Evolutionary conservation across 257 asterid species (phyloP), one percentile per base, ranked within the genome.

Genomic region (Penstemon eatonii): DNA sequence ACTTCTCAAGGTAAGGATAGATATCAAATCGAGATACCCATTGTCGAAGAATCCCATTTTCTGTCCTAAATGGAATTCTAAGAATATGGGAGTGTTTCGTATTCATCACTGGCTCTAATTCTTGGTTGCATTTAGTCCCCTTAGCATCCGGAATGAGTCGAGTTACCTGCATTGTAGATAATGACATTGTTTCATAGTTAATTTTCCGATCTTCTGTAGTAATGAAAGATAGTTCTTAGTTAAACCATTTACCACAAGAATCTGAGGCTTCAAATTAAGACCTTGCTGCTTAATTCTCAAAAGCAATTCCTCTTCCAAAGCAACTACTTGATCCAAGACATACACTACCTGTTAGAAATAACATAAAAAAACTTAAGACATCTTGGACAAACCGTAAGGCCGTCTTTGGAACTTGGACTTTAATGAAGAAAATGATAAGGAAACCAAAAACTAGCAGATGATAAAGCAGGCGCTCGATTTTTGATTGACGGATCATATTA

Each of bases 281-380:
- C 98, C 97, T 80, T 90, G 96, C 77, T 85, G 93, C 82, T 86
- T 88, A 44, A 90, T 88, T 75, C 98, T 88, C 15, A 12, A 65
- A 37, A 92, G 91, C 84, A 92, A 49, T 73, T 92, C 97, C 79
- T 92, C 92, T 73, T 92, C 98, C 11, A 92, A 70, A 12, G 98
- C 91, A 42, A 82, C 93, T 2, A 88, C 97, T 90, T 92, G 98
- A 82, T 86, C 98, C 88, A 92, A 80, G 9, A 92, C 95, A 82
- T 92, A 92, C 70, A 92, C 98, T 8, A 92, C 96, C 97, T 90
- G 73, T 65, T 12, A 11, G 42, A 39, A 19, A 41, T 43, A 5
- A 60, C 4, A 46, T 52, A 65, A 38, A 64, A 12, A 49, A 56
- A 62, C 50, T 42, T 52, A 10, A 37, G 37, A 55, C 74, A 41